Percentiles rank a stretch among this genome's conserved stretches.
phyloP scores from a whole-genome alignment of 495 filamentous ascomycete genomes.

The Staphylotrichum longicolle region DNA sequence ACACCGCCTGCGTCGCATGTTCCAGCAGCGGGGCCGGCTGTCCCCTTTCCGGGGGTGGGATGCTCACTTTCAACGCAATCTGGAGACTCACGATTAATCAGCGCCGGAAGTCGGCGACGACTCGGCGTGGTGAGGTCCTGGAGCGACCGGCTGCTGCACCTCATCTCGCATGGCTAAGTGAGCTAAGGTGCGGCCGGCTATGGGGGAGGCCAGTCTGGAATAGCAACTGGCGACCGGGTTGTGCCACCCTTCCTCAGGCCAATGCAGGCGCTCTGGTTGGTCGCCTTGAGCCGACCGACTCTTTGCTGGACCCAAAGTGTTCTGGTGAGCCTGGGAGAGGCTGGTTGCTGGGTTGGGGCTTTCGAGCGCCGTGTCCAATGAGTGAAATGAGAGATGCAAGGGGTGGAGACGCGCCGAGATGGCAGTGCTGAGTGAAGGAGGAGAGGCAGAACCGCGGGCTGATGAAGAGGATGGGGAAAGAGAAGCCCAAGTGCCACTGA shows the following conservation, averaged over 20 bases:
- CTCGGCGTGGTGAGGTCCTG: too few species aligned
- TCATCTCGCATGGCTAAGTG: slow-evolving; percentile 2
- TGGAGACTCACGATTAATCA: slow-evolving; percentile 16
- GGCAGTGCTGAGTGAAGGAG: background rate
- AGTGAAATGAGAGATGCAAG: too few species aligned
- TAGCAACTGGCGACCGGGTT: slow-evolving; percentile 1
- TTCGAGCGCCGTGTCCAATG: background rate
- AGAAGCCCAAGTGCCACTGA: too few species aligned
- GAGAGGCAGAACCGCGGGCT: slow-evolving; percentile 5
- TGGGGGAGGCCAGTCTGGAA: background rate
- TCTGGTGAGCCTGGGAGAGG: background rate
- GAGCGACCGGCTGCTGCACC: too few species aligned
- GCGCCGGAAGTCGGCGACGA: slow-evolving; percentile 17
- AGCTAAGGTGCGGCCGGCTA: background rate
- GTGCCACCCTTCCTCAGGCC: slow-evolving; percentile 6
- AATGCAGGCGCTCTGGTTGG: slow-evolving; percentile 11
- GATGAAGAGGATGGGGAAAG: too few species aligned
- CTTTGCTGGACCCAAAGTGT: background rate
- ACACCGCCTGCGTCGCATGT: slow-evolving; percentile 14
- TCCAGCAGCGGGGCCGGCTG: slow-evolving; percentile 3
- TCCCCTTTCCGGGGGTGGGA: background rate
- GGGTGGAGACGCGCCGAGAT: background rate
- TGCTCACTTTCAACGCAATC: slow-evolving; percentile 5
- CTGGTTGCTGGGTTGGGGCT: background rate
- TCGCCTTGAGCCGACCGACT: slow-evolving; percentile 1